Conservation (phyloP, 129 eudicot genomes). For the Ambrosia trifida region DNA sequence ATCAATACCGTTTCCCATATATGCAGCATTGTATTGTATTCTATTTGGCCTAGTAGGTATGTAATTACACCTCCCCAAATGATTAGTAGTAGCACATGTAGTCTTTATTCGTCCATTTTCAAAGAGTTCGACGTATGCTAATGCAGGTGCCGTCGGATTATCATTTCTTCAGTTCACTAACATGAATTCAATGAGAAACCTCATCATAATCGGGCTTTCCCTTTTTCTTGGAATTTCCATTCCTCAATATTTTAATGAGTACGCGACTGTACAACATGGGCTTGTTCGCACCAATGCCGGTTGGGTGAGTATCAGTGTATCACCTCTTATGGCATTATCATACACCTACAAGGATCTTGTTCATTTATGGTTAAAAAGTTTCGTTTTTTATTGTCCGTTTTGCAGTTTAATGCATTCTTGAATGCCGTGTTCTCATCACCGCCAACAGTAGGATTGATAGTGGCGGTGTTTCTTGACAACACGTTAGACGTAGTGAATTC, state of each 20-base stretch:
- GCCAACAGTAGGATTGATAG: constrained; percentile 67
- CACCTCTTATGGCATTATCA: background rate
- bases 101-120: background rate
- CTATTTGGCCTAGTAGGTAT: constrained; percentile 97
- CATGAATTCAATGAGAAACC: constrained; percentile 99
- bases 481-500: constrained; percentile 84
- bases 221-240: constrained; percentile 95
- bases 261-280: constrained; percentile 57
- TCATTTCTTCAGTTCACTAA: constrained; percentile 98
- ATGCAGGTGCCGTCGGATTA: constrained; percentile 88
- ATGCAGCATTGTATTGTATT: constrained; percentile 88
- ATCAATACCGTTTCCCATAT: constrained; percentile 93
- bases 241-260: constrained; percentile 80
- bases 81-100: background rate
- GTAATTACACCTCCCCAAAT: constrained; percentile 22
- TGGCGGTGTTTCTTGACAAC: constrained; percentile 86
- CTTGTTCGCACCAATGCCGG: constrained; percentile 93
- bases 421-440: constrained; percentile 73
- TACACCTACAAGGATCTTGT: background rate
- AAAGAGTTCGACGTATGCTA: background rate
- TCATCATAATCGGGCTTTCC: constrained; percentile 85
- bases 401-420: constrained; percentile 84
- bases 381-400: constrained; percentile 7
- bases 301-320: constrained; percentile 73
- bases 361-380: constrained; percentile 6